These are phyloP conservation scores for Puccinia novopanici DNA, from an alignment of 1,284 basidiomycete species.

Conservation along the genomic window DNA sequence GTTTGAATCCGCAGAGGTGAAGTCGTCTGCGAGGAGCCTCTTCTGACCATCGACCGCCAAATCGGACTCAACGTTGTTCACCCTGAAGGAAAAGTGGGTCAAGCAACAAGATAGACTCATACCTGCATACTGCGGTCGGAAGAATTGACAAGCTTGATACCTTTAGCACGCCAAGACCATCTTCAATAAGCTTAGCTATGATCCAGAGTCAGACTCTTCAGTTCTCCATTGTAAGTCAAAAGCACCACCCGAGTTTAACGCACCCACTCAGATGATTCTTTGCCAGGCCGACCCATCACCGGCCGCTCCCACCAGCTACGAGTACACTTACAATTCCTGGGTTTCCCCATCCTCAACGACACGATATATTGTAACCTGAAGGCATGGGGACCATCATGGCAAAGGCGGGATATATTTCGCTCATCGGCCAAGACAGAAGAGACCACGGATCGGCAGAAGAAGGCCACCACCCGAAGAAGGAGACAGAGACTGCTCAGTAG, in stretches of 20 bases:
- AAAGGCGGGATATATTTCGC: slow-evolving; percentile 67
- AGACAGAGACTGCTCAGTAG: neutral
- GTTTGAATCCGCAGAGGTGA: slow-evolving; percentile 66
- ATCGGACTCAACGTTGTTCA: slow-evolving; percentile 94
- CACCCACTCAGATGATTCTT: neutral
- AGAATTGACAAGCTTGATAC: neutral
- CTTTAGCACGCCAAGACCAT: slow-evolving; percentile 80
- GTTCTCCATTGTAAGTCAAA: slow-evolving; percentile 80
- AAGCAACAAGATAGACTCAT: neutral
- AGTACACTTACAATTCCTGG: slow-evolving; percentile 93
- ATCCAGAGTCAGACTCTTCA: slow-evolving; percentile 76
- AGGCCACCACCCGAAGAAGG: neutral
- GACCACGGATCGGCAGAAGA: neutral
- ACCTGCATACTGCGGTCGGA: slow-evolving; percentile 4
- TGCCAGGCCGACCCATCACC: slow-evolving; percentile 57
- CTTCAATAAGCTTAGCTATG: slow-evolving; percentile 83
- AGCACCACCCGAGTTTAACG: slow-evolving; percentile 35
- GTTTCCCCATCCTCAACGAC: slow-evolving; percentile 76
- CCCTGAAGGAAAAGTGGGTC: slow-evolving; percentile 79
- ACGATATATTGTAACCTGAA: slow-evolving; percentile 64
- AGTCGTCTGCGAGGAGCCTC: slow-evolving; percentile 77
- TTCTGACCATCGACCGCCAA: slow-evolving; percentile 89
- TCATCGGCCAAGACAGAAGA: neutral
- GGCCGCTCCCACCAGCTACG: slow-evolving; percentile 84
- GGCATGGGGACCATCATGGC: slow-evolving; percentile 81